Evolutionary conservation across 2,329 filamentous ascomycete genomes (phyloP).

Genomic region (Colletotrichum abscissum): DNA sequence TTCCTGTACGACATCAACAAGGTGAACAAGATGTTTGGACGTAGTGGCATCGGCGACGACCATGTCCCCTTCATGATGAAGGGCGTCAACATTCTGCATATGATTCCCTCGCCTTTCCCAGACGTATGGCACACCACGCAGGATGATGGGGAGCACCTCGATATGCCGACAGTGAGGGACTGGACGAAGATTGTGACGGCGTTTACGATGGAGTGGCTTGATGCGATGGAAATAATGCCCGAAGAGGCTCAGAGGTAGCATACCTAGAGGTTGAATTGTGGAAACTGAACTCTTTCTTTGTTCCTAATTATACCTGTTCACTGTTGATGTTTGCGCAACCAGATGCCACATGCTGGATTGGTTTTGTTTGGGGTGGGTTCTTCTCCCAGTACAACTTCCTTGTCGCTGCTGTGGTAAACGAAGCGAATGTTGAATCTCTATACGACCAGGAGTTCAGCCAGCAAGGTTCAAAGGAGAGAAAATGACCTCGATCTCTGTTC

Average conservation of each 20-base stretch:
- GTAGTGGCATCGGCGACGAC: conserved; percentile 71
- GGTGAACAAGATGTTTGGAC: conserved; percentile 46
- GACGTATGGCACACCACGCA: conserved; percentile 77
- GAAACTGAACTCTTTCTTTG: neutral
- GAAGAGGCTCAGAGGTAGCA: conserved; percentile 12
- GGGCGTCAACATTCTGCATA: conserved; percentile 80
- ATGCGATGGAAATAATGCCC: conserved; percentile 62
- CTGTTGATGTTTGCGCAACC: no score
- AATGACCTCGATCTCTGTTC: no score
- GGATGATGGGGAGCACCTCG: conserved; percentile 80
- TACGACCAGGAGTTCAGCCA: no score
- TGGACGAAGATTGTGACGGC: conserved; percentile 80
- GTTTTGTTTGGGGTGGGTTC: no score
- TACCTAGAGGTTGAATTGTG: neutral
- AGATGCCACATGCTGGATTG: no score
- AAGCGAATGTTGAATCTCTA: no score
- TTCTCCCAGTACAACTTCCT: no score
- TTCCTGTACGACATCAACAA: conserved; percentile 71
- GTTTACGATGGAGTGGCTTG: conserved; percentile 85
- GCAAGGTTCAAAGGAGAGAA: no score
- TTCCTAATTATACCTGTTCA: neutral
- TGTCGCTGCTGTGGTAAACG: no score
- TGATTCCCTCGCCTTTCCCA: conserved; percentile 80
- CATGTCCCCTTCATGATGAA: conserved; percentile 81
- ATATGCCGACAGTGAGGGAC: conserved; percentile 77